These are phyloP conservation scores for Grigorovia humatica DNA, from an alignment of 805 yeast species.

Conservation along the genomic window DNA sequence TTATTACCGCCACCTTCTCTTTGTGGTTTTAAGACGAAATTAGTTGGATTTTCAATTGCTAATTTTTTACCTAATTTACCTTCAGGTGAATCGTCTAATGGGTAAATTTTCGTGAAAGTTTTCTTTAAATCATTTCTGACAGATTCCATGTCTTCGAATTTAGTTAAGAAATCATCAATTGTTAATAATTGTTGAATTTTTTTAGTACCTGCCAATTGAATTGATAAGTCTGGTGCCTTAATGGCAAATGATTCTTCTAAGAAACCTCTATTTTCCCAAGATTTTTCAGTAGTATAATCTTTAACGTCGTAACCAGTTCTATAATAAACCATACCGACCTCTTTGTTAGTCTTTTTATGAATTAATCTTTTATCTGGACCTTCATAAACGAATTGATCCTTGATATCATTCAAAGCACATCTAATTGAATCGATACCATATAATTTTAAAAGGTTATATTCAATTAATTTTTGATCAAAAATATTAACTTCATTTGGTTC, in stretches of 20 bases:
- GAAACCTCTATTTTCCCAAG: conserved; percentile 69
- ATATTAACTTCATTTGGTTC: conserved; percentile 83
- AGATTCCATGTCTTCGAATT: conserved; percentile 31
- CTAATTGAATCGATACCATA: conserved; percentile 55
- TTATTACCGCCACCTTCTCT: conserved; percentile 99
- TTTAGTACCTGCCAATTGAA: conserved; percentile 89
- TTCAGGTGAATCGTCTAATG: conserved; percentile 59
- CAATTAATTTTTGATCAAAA: conserved; percentile 83
- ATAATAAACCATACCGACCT: conserved; percentile 80
- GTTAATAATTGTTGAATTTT: conserved; percentile 88
- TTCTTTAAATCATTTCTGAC: conserved; percentile 25
- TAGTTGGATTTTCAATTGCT: conserved; percentile 58
- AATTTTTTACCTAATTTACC: conserved; percentile 55
- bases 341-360: conserved; percentile 47
- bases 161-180: conserved; percentile 35
- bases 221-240: conserved; percentile 81
- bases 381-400: conserved; percentile 16
- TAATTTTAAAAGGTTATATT: conserved; percentile 49
- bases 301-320: conserved; percentile 82
- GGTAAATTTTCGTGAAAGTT: conserved; percentile 82
- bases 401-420: conserved; percentile 53
- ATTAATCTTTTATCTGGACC: conserved; percentile 34
- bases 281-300: conserved; percentile 50
- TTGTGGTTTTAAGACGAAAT: conserved; percentile 88
- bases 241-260: conserved; percentile 73